Conservation (phyloP, 352 stramenopile species). For the Pythium folliculosum region DNA sequence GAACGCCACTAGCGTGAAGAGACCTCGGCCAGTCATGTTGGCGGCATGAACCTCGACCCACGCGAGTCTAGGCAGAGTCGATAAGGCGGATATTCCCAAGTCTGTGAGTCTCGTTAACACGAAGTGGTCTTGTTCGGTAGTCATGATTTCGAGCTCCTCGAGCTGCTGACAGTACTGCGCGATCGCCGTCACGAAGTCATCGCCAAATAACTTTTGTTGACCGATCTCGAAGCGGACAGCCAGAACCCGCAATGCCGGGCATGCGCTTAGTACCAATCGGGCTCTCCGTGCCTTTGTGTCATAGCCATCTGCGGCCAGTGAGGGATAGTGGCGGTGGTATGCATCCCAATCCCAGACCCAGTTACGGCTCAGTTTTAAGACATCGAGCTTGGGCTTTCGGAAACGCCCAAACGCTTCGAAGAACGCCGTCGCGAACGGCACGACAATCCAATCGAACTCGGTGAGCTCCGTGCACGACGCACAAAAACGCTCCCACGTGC, state of each 20-base stretch:
- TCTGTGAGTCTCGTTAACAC: constrained; percentile 5
- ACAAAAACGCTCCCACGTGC: constrained; percentile 50
- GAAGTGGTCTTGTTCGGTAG: background rate
- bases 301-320: background rate
- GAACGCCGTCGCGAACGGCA: constrained; percentile 11
- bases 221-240: background rate
- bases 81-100: background rate
- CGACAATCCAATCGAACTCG: constrained; percentile 3
- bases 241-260: background rate
- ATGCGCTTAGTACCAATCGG: background rate
- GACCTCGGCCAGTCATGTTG: background rate
- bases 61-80: background rate
- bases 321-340: background rate
- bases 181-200: constrained; percentile 1
- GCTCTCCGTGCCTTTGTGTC: background rate
- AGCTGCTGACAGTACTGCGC: constrained; percentile 4
- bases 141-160: constrained; percentile 1
- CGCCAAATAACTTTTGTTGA: constrained; percentile 1
- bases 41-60: background rate
- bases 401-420: constrained; percentile 12
- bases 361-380: background rate
- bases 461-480: constrained; percentile 22
- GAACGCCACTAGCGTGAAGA: background rate
- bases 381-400: constrained; percentile 8
- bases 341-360: background rate